These are phyloP conservation scores for Ogataea methylovora DNA, from an alignment of 805 yeast species.

Conservation along the genomic window DNA sequence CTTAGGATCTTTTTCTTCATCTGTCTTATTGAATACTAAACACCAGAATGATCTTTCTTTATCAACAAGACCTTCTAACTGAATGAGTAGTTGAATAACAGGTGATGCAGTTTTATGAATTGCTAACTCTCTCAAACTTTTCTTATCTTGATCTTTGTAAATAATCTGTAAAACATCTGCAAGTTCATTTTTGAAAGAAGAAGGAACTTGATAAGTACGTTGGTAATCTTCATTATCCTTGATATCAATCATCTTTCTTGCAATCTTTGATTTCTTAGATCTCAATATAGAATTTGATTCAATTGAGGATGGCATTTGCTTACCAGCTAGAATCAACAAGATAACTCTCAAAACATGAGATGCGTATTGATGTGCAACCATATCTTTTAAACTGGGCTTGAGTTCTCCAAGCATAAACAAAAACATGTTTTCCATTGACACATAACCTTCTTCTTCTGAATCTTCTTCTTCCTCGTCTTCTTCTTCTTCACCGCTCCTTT, in stretches of 20 bases:
- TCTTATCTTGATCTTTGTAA: conserved; percentile 30
- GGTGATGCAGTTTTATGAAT: conserved; percentile 83
- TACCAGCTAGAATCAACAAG: conserved; percentile 67
- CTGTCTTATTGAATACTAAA: conserved; percentile 44
- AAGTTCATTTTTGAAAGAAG: conserved; percentile 56
- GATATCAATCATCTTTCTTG: conserved; percentile 88
- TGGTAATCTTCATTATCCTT: conserved; percentile 69
- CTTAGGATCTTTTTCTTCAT: conserved; percentile 43
- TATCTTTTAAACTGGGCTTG: conserved; percentile 45
- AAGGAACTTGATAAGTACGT: conserved; percentile 61
- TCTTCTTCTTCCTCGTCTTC: conserved; percentile 27
- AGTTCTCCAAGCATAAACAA: conserved; percentile 60
- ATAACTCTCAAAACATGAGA: conserved; percentile 79
- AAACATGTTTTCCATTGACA: conserved; percentile 61
- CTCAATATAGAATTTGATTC: conserved; percentile 66
- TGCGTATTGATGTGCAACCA: conserved; percentile 74
- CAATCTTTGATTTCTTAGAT: conserved; percentile 77
- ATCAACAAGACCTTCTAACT: conserved; percentile 75
- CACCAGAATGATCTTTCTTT: conserved; percentile 68
- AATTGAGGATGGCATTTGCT: conserved; percentile 66
- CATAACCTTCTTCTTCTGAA: conserved; percentile 28
- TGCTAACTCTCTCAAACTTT: conserved; percentile 59
- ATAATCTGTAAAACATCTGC: conserved; percentile 39
- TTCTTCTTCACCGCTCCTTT: conserved; percentile 27
- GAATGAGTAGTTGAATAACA: conserved; percentile 68